phyloP scores from a whole-genome alignment of 202 grass and related monocot species.

The Eragrostis tef region DNA sequence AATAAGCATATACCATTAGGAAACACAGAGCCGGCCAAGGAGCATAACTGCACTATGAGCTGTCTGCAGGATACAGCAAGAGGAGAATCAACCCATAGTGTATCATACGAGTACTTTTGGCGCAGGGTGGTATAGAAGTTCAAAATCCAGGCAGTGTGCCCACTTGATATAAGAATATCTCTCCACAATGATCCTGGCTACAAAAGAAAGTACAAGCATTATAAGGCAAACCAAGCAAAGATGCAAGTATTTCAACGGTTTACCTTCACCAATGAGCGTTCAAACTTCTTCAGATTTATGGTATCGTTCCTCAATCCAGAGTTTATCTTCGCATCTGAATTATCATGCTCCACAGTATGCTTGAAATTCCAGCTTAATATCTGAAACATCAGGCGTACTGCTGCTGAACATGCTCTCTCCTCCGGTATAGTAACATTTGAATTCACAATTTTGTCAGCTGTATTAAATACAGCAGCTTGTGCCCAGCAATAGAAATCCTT shows the following conservation, averaged over 20 bases:
- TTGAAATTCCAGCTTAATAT: constrained; percentile 94
- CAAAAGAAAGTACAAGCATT: constrained; percentile 60
- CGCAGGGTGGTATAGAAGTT: constrained; percentile 79
- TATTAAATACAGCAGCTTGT: constrained; percentile 73
- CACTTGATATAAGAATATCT: constrained; percentile 80
- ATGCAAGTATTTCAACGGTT: constrained; percentile 36
- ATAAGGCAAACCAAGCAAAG: constrained; percentile 52
- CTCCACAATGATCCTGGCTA: constrained; percentile 88
- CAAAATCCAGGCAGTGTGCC: constrained; percentile 76
- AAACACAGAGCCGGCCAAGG: constrained; percentile 87
- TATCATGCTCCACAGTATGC: constrained; percentile 55
- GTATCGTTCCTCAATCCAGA: constrained; percentile 78
- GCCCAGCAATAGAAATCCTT: constrained; percentile 98
- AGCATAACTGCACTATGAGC: constrained; percentile 93
- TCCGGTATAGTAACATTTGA: constrained; percentile 61
- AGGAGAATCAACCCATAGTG: constrained; percentile 87
- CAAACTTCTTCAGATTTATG: constrained; percentile 86
- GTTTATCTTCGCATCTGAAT: constrained; percentile 58
- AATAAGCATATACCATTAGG: constrained; percentile 67
- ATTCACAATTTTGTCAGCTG: constrained; percentile 73
- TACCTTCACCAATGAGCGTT: constrained; percentile 87
- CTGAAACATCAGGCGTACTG: constrained; percentile 84
- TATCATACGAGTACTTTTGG: constrained; percentile 80
- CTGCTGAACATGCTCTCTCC: constrained; percentile 77
- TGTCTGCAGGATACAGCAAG: constrained; percentile 78